A percentile compares a stretch with the other conserved stretches of the same genome.
These are phyloP conservation scores for Lyophyllum shimeji DNA, from an alignment of 768 basidiomycete species.

Conservation along the genomic window DNA sequence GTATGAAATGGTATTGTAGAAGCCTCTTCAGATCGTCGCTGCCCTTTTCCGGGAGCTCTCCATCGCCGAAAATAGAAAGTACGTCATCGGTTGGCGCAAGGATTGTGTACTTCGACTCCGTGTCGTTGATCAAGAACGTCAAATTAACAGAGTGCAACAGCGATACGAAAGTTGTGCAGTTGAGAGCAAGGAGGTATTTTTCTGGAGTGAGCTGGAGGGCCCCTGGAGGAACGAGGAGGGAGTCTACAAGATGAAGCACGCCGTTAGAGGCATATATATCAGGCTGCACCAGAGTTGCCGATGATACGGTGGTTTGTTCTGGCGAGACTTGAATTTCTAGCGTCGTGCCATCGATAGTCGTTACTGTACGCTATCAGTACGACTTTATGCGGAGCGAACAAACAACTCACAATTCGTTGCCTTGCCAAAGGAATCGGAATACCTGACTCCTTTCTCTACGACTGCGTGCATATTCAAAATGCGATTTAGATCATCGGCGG, in stretches of 20 bases:
- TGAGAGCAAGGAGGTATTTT: slow-evolving; percentile 89
- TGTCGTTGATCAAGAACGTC: slow-evolving; percentile 66
- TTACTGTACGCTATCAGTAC: slow-evolving; percentile 49
- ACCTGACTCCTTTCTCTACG: slow-evolving; percentile 54
- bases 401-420: slow-evolving; percentile 51
- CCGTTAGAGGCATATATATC: slow-evolving; percentile 96
- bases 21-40: slow-evolving; percentile 68
- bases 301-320: slow-evolving; percentile 55
- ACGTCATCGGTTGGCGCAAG: slow-evolving; percentile 91
- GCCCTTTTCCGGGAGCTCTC: slow-evolving; percentile 62
- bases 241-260: slow-evolving; percentile 86
- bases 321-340: slow-evolving; percentile 59
- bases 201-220: slow-evolving; percentile 86
- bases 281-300: slow-evolving; percentile 61
- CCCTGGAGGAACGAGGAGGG: slow-evolving; percentile 75
- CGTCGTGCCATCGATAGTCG: slow-evolving; percentile 63
- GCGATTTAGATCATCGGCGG: slow-evolving; percentile 72
- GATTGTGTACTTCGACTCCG: slow-evolving; percentile 75
- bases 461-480: slow-evolving; percentile 83
- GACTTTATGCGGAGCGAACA: background rate
- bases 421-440: slow-evolving; percentile 61
- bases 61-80: slow-evolving; percentile 52
- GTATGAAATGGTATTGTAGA: slow-evolving; percentile 89
- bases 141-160: slow-evolving; percentile 85
- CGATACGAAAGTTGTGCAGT: slow-evolving; percentile 89